Evolutionary conservation across 73 alveolate species (phyloP), one percentile per base, ranked within the genome.

Genomic region (Tetrahymena borealis): DNA sequence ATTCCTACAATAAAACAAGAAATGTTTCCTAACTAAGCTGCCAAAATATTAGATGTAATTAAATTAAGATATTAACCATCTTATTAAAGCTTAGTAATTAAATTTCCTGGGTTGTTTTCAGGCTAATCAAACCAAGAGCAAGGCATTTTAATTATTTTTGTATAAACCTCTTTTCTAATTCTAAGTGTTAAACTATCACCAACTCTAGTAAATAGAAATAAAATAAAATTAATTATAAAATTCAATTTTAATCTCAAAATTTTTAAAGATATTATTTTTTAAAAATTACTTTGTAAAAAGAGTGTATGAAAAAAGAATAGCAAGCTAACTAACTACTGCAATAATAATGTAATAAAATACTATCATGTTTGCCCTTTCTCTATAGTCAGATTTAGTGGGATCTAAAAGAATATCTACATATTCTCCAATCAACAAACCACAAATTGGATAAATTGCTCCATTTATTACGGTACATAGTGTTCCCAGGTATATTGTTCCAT

Each of bases 81-180:
- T 32, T 37, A 39, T 35, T 39, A 13, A 91, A 97, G 91, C 41
- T 91, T 95, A 24, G 96, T 95, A 35, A 96, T 94, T 78, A 97
- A 39, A 3, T 95, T 97, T 31, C 98, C 99, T 0, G 99, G 96
- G 24, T 96, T 90, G 91, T 96, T 96, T 39, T 96, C 97, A 36
- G 91, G 95, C 13, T 94, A 91, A 90, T 97, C 98, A 94, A 94
- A 96, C 97, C 96, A 96, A 32, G 96, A 95, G 43, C 96, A 92
- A 77, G 91, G 96, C 91, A 95, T 96, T 85, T 93, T 93, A 40
- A 97, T 93, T 78, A 97, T 95, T 90, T 91, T 93, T 43, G 94
- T 43, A 20, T 95, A 93, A 31, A 94, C 60, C 90, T 92, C 94
- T 90, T 95, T 93, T 93, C 99, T 93, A 39, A 95, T 93, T 40